Conservation (phyloP, 768 basidiomycete species). For the Serpula lacrymans region DNA sequence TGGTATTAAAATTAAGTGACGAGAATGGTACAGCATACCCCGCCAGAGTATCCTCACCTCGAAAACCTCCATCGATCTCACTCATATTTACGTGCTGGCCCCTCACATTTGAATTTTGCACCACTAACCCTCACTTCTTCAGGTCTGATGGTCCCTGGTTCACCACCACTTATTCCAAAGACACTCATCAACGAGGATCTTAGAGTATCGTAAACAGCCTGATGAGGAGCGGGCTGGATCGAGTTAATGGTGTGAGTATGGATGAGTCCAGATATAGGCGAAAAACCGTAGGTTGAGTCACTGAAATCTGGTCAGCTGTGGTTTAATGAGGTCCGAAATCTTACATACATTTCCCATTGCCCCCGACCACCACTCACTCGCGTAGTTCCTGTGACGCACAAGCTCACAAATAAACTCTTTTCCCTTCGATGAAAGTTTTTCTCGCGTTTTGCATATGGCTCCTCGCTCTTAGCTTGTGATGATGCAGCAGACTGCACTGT, state of each 20-base stretch:
- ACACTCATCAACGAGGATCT: conserved; percentile 27
- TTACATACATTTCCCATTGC: conserved; percentile 74
- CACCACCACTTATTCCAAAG: conserved; percentile 17
- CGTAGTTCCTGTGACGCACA: conserved; percentile 53
- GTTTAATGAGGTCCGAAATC: too few relatives aligned
- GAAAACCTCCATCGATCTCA: too few relatives aligned
- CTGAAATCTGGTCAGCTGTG: conserved; percentile 34
- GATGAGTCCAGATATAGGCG: conserved; percentile 62
- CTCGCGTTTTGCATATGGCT: conserved; percentile 1
- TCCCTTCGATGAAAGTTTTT: conserved; percentile 45
- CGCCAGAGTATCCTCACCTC: too few relatives aligned
- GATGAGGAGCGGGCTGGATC: conserved; percentile 76
- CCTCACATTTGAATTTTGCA: too few relatives aligned
- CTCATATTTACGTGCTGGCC: too few relatives aligned
- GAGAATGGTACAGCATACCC: too few relatives aligned
- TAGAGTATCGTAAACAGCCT: conserved; percentile 64
- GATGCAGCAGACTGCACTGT: conserved; percentile 21
- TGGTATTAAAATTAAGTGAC: too few relatives aligned
- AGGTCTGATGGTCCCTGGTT: conserved; percentile 12
- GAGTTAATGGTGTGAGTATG: conserved; percentile 64
- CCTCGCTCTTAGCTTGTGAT: not conserved
- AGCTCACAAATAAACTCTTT: conserved; percentile 53
- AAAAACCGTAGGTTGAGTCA: conserved; percentile 72
- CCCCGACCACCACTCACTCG: conserved; percentile 59
- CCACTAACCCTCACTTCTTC: conserved; percentile 11